These are phyloP conservation scores for Diaporthe citrichinensis DNA, from an alignment of 2,329 filamentous ascomycete genomes.

Conservation along the genomic window DNA sequence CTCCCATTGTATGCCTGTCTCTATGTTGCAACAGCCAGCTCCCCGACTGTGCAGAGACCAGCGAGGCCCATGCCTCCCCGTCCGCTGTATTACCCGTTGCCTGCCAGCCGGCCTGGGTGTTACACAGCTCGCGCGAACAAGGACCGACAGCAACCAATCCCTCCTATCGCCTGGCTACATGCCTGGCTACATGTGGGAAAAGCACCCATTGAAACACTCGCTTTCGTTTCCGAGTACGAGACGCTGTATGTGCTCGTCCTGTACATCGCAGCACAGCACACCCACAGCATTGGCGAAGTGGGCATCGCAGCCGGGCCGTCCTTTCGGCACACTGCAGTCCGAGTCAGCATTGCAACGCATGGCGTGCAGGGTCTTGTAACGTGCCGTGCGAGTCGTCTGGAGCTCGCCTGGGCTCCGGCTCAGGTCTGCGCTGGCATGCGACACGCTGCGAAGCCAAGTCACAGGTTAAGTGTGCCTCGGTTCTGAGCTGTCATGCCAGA, in stretches of 20 bases:
- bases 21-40: neutral
- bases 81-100: neutral
- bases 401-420: constrained; percentile 1
- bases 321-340: constrained; percentile 27
- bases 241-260: neutral
- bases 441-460: constrained; percentile 1
- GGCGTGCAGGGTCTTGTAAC: constrained; percentile 16
- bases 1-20: neutral
- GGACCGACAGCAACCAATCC: constrained; percentile 5
- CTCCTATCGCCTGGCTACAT: neutral
- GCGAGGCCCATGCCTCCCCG: neutral
- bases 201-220: neutral
- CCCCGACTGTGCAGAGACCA: neutral
- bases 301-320: constrained; percentile 16
- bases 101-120: neutral
- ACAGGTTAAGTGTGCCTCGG: neutral
- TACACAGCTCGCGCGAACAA: constrained; percentile 11
- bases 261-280: neutral
- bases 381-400: neutral
- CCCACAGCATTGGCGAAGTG: neutral
- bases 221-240: neutral
- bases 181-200: neutral
- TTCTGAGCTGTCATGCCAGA: neutral
- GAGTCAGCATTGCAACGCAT: constrained; percentile 19
- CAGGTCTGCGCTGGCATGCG: constrained; percentile 9